These are phyloP conservation scores for Oryza meyeriana DNA, from an alignment of 176 grass and related monocot genomes.

Conservation along the genomic window DNA sequence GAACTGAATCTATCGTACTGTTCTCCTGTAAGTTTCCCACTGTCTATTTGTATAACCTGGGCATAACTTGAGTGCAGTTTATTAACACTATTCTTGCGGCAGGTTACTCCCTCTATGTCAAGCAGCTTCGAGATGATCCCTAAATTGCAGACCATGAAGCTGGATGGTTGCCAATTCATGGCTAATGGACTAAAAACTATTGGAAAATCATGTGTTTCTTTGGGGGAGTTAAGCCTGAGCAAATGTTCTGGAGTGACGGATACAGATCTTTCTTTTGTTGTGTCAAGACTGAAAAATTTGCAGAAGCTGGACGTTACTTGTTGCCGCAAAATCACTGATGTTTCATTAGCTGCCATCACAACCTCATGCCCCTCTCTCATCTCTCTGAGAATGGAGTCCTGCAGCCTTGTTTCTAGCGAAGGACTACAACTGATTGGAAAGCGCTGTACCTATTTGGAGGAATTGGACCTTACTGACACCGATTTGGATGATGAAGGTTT, in stretches of 20 bases:
- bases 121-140: conserved; percentile 40
- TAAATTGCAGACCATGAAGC: conserved; percentile 58
- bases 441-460: conserved; percentile 53
- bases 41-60: not conserved
- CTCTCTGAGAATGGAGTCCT: conserved; percentile 92
- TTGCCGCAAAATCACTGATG: conserved; percentile 70
- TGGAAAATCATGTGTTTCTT: conserved; percentile 50
- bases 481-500: conserved; percentile 90
- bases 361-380: conserved; percentile 65
- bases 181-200: conserved; percentile 53
- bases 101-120: conserved; percentile 55
- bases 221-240: conserved; percentile 75
- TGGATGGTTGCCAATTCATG: conserved; percentile 72
- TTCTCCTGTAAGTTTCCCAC: conserved; percentile 53
- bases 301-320: conserved; percentile 81
- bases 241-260: conserved; percentile 79
- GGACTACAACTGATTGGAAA: conserved; percentile 69
- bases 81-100: conserved; percentile 20
- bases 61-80: conserved; percentile 1
- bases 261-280: conserved; percentile 52
- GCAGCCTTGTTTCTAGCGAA: conserved; percentile 48
- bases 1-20: conserved; percentile 65
- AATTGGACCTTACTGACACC: conserved; percentile 79
- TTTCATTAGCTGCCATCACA: conserved; percentile 62
- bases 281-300: conserved; percentile 62